These are phyloP conservation scores for Gloeostereum incarnatum DNA, from an alignment of 768 basidiomycete genomes.

Conservation along the genomic window DNA sequence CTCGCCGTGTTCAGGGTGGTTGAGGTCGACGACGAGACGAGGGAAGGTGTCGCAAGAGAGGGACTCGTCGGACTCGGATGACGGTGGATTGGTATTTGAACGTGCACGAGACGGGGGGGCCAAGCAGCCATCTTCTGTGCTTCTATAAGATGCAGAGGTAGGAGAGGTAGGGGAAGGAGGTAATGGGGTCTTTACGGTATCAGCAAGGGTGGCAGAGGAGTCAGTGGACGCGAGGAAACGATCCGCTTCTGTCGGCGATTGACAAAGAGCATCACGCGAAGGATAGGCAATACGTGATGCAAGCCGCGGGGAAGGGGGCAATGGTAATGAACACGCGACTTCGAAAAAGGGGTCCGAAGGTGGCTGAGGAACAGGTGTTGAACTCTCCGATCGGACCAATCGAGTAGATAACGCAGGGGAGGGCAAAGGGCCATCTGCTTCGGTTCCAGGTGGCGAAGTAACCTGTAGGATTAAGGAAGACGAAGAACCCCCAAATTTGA, in stretches of 20 bases:
- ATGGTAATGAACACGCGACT: background rate
- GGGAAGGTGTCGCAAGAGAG: slow-evolving; percentile 18
- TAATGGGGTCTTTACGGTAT: slow-evolving; percentile 1
- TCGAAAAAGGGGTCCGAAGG: background rate
- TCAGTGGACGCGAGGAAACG: too few relatives aligned
- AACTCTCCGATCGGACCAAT: slow-evolving; percentile 8
- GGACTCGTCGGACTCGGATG: slow-evolving; percentile 11
- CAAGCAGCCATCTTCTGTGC: background rate
- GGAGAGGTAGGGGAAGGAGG: slow-evolving; percentile 4
- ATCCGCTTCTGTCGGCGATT: background rate
- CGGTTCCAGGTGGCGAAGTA: too few relatives aligned
- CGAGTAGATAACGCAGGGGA: background rate
- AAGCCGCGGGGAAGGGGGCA: background rate
- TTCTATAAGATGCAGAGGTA: slow-evolving; percentile 2
- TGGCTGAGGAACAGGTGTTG: background rate
- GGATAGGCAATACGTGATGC: background rate
- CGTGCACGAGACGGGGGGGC: slow-evolving; percentile 4
- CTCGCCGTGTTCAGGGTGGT: slow-evolving; percentile 13
- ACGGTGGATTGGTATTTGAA: slow-evolving; percentile 4
- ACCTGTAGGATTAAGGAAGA: too few relatives aligned
- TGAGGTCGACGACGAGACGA: slow-evolving; percentile 18
- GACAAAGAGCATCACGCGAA: background rate
- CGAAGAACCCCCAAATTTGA: too few relatives aligned
- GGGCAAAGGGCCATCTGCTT: slow-evolving; percentile 11
- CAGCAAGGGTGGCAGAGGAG: background rate